Conservation (phyloP, 768 basidiomycete genomes). For the Agaricus blazei region DNA sequence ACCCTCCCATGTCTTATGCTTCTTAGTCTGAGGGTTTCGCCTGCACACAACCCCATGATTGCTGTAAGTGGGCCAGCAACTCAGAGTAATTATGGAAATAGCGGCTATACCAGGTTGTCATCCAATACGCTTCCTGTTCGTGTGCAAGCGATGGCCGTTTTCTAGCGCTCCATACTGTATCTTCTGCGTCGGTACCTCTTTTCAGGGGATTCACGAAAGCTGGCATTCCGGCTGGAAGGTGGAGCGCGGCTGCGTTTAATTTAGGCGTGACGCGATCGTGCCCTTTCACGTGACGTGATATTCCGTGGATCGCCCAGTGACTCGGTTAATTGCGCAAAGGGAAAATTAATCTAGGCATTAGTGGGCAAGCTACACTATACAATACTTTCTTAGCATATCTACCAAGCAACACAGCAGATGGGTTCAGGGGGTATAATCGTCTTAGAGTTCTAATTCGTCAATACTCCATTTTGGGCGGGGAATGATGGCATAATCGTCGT, state of each 20-base stretch:
- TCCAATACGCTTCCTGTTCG: slow-evolving; percentile 50
- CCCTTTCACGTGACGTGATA: slow-evolving; percentile 3
- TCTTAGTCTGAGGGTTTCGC: slow-evolving; percentile 68
- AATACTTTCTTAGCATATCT: no score
- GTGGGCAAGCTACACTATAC: no score
- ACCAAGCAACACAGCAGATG: not conserved
- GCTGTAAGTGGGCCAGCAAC: not conserved
- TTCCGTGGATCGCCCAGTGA: not conserved
- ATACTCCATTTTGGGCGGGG: slow-evolving; percentile 76
- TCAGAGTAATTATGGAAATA: not conserved
- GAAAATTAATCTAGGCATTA: not conserved
- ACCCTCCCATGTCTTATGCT: slow-evolving; percentile 91
- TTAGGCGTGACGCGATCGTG: slow-evolving; percentile 4
- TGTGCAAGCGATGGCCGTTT: slow-evolving; percentile 27
- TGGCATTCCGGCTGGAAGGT: slow-evolving; percentile 15
- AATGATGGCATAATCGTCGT: slow-evolving; percentile 57
- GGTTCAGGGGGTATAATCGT: not conserved
- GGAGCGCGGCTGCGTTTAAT: not conserved
- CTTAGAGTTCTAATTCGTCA: slow-evolving; percentile 36
- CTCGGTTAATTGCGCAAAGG: not conserved
- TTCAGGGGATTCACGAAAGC: slow-evolving; percentile 15
- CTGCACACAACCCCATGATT: slow-evolving; percentile 24
- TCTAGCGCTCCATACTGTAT: slow-evolving; percentile 17
- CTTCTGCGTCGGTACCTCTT: slow-evolving; percentile 9
- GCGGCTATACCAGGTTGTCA: slow-evolving; percentile 64